Base-by-base conservation (phyloP, 129 eudicot species). In the carrot (Daucus carota) region DNA sequence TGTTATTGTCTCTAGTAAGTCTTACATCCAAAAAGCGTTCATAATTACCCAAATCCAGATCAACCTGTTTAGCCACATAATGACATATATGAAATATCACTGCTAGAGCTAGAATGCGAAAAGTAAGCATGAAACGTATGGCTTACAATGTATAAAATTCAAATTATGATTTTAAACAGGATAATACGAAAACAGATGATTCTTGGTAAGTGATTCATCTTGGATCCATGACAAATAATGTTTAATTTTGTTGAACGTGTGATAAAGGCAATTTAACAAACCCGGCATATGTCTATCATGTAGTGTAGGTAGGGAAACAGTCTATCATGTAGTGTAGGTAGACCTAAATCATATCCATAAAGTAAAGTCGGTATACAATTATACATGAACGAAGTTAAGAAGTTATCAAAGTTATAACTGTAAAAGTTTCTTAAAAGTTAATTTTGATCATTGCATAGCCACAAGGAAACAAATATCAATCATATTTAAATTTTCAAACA, bases 31-130 rank as follows among this genome's bases (percentile, higher is more conserved):
- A 74, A 80, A 93, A 93, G 20, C 96, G 84, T 76, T 91, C 98
- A 67, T 93, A 93, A 84, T 93, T 93, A 9, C 98, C 98, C 73
- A 91, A 81, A 81, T 93, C 98, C n/a, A 91, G 87, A 79, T 91
- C 98, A 34, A 90, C 98, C 97, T 91, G 63, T 71, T 18, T 75
- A 74, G 59, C 76, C 69, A 67, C 29, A 28, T 76, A 73, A 59
- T 28, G 32, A 28, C 34, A 36, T 1, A 36, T 1, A 13, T 12
- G 16, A 68, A 75, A 74, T 24, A 59, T 17, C n/a, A 60, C 15
- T 60, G 36, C 73, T 20, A 15, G 62, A 52, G 22, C n/a, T n/a
- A 38, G 59, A 18, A 42, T 34, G n/a, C n/a, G n/a, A n/a, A n/a
- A 68, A 20, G 50, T 32, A 76, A 62, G 59, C 75, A 36, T 18